These are phyloP conservation scores for Torulaspora gathmanii DNA, from an alignment of 805 yeast genomes.

Conservation along the genomic window DNA sequence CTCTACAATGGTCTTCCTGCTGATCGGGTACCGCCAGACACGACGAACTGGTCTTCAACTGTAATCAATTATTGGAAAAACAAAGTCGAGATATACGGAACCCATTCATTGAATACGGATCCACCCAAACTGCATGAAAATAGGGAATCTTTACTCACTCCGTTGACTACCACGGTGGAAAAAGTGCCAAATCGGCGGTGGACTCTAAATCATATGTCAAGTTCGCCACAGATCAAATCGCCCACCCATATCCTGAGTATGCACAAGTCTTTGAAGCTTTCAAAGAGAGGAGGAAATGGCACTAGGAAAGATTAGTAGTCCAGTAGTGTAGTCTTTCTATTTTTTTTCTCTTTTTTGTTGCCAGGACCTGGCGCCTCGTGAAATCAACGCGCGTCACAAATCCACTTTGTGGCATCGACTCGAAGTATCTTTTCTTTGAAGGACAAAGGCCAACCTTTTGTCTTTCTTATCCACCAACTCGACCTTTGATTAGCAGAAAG, in stretches of 20 bases:
- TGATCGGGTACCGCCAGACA: slow-evolving; percentile 32
- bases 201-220: slow-evolving; percentile 17
- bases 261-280: slow-evolving; percentile 17
- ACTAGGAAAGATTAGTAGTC: slow-evolving; percentile 2
- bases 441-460: no score
- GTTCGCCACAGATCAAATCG: slow-evolving; percentile 16
- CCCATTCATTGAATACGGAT: not conserved
- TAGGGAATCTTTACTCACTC: slow-evolving; percentile 2
- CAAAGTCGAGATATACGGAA: slow-evolving; percentile 35
- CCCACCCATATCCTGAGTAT: slow-evolving; percentile 14
- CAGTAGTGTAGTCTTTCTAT: not conserved
- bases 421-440: no score
- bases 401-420: no score
- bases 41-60: slow-evolving; percentile 39
- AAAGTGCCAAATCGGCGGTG: slow-evolving; percentile 12
- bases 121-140: not conserved
- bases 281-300: slow-evolving; percentile 11
- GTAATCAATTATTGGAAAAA: slow-evolving; percentile 55
- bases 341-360: slow-evolving; percentile 3
- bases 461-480: no score
- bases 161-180: slow-evolving; percentile 6
- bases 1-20: slow-evolving; percentile 52
- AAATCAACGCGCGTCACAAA: no score
- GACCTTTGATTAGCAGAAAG: no score
- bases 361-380: not conserved